Base-by-base conservation (phyloP, 169 alveolate genomes). In the Plasmodium malariae region DNA sequence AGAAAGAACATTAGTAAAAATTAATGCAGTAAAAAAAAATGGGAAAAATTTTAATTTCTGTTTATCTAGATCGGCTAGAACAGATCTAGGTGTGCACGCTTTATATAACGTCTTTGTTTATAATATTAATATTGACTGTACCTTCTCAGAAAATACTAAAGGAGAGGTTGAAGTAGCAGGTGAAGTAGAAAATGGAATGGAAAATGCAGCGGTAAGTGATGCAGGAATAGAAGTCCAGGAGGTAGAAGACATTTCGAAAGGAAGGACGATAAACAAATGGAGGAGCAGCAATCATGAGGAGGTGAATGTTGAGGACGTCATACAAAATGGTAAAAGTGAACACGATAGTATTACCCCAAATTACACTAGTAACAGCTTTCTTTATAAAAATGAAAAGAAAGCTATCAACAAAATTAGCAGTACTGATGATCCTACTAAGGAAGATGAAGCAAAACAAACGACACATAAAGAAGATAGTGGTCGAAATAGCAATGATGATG, bases 21-120 rank as follows among this genome's bases (percentile, higher is more conserved):
- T 89, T n/a, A 94, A 94, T 14, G 96, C 95, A 19, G 92, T 95
- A 21, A 87, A 76, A 69, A 93, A 92, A 57, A 89, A 92, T 11
- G 94, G 86, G n/a, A 78, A 78, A 43, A 55, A 65, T 21, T 78
- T 78, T 55, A 78, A 78, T 7, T 78, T 62, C 24, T 78, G 89
- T 40, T 54, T 62, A 26, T 93, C 98, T 2, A 92, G 96, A 63
- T 96, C 96, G 1, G 97, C 97, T n/a, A 76, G 98, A 32, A 96
- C 98, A 14, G 98, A 96, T 74, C 91, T 93, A 69, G 98, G 98
- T n/a, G 98, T 96, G 0, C 97, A 95, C 51, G 97, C 97, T 1
- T 93, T 93, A 1, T 95, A 95, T 86, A 92, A 92, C 37, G 92
- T 87, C 26, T 87, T 95, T 30, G 94, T 94, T 1, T 92, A 94